These are phyloP conservation scores for Bombardia bombarda DNA, from an alignment of 495 filamentous ascomycete species.

Conservation along the genomic window DNA sequence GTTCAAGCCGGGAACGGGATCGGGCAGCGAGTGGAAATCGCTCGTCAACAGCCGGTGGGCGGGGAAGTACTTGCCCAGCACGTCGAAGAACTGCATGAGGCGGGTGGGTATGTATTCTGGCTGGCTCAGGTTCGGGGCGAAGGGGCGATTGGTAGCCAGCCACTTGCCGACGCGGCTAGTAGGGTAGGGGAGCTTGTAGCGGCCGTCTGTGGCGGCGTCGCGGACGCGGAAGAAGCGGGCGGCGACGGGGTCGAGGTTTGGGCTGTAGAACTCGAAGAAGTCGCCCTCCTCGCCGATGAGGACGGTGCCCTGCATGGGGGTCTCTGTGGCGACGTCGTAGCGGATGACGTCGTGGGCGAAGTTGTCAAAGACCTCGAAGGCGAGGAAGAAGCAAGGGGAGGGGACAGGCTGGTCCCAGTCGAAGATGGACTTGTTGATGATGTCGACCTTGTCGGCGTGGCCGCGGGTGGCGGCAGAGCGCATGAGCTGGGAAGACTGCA, in stretches of 20 bases:
- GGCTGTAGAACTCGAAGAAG: conserved; percentile 87
- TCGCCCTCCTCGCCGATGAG: conserved; percentile 80
- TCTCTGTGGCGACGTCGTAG: conserved; percentile 67
- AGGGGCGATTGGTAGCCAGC: conserved; percentile 53
- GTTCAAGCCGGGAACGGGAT: conserved; percentile 74
- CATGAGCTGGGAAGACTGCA: conserved; percentile 66
- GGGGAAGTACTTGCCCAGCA: conserved; percentile 79
- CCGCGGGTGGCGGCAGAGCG: conserved; percentile 55
- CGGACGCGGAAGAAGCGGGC: conserved; percentile 75
- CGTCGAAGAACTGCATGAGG: conserved; percentile 93
- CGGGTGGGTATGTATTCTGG: conserved; percentile 93
- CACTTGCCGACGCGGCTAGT: conserved; percentile 49
- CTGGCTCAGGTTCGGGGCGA: conserved; percentile 61
- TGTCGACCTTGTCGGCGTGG: conserved; percentile 81
- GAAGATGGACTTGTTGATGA: conserved; percentile 91
- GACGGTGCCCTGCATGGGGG: conserved; percentile 77
- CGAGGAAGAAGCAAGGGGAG: conserved; percentile 92
- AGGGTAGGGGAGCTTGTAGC: conserved; percentile 46
- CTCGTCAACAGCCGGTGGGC: conserved; percentile 79
- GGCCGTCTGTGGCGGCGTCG: conserved; percentile 44
- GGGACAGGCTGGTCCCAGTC: conserved; percentile 82
- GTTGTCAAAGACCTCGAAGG: conserved; percentile 98
- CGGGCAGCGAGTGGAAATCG: conserved; percentile 83
- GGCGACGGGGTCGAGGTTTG: conserved; percentile 71
- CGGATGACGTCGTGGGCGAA: conserved; percentile 92